phyloP scores from a whole-genome alignment of 2,329 filamentous ascomycete species.

The Claviceps fusiformis region DNA sequence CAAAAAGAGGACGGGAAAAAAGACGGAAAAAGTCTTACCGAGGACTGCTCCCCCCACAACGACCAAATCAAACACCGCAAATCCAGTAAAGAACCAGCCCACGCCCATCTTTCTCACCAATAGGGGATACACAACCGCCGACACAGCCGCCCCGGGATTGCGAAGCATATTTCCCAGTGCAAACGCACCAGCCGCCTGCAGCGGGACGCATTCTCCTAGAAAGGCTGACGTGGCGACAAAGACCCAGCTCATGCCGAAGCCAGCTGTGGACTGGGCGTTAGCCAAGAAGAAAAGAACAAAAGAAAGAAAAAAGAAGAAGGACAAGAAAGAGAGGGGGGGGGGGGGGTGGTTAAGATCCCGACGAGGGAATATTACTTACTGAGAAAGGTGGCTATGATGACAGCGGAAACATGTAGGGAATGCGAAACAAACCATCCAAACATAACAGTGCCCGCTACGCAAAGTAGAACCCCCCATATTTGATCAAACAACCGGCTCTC shows the following conservation, averaged over 20 bases:
- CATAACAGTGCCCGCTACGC: constrained; percentile 23
- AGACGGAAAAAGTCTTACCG: constrained; percentile 3
- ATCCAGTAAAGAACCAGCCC: constrained; percentile 26
- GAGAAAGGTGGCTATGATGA: constrained; percentile 17
- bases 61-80: constrained; percentile 19
- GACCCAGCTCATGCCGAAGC: constrained; percentile 26
- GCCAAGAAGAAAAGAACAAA: not conserved
- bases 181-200: constrained; percentile 25
- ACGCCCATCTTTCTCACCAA: constrained; percentile 21
- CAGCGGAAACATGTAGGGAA: constrained; percentile 15
- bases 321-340: no score
- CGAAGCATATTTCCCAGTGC: constrained; percentile 26
- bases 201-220: constrained; percentile 25
- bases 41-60: constrained; percentile 12
- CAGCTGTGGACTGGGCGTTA: constrained; percentile 9
- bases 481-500: constrained; percentile 26
- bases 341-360: no score
- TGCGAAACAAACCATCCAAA: constrained; percentile 26
- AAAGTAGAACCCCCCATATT: constrained; percentile 24
- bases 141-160: constrained; percentile 25
- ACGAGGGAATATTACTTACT: constrained; percentile 8
- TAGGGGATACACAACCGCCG: constrained; percentile 21
- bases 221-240: constrained; percentile 28
- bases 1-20: not conserved
- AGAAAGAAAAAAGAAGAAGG: no score